phyloP scores from a whole-genome alignment of 2,329 filamentous ascomycete species.

The Neonectria hederae region DNA sequence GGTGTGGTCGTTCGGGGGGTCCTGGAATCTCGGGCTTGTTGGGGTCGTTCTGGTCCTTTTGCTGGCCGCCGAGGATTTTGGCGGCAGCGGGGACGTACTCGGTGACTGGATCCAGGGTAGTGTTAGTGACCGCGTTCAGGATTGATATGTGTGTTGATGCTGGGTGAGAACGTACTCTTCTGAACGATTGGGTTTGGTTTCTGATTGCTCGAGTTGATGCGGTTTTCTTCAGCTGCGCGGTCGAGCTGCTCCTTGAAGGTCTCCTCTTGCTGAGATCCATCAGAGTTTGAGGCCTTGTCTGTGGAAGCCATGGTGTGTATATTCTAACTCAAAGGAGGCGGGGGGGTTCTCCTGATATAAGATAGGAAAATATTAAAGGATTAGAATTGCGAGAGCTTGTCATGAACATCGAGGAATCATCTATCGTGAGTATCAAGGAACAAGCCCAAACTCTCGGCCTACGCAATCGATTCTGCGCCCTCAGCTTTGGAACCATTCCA shows the following conservation, averaged over 20 bases:
- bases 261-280: slow-evolving; percentile 31
- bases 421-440: background rate
- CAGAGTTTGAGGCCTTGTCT: slow-evolving; percentile 17
- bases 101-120: slow-evolving; percentile 45
- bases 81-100: slow-evolving; percentile 55
- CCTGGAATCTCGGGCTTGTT: slow-evolving; percentile 40
- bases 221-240: slow-evolving; percentile 50
- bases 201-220: slow-evolving; percentile 36
- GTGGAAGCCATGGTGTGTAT: slow-evolving; percentile 30
- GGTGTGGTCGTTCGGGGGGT: slow-evolving; percentile 55
- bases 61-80: slow-evolving; percentile 52
- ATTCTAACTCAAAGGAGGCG: too few relatives aligned
- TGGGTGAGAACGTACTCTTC: slow-evolving; percentile 49
- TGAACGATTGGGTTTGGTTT: slow-evolving; percentile 52
- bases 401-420: background rate
- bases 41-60: slow-evolving; percentile 38
- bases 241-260: slow-evolving; percentile 58
- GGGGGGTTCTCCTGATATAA: background rate
- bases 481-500: slow-evolving; percentile 2
- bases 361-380: background rate
- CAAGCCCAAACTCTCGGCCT: slow-evolving; percentile 20
- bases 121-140: slow-evolving; percentile 2
- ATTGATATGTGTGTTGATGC: background rate
- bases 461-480: slow-evolving; percentile 35
- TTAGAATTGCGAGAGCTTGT: slow-evolving; percentile 2